Percentiles rank a stretch among this genome's conserved stretches.
phyloP scores from a whole-genome alignment of 2,329 filamentous ascomycete species.

The Colletotrichum phormii region DNA sequence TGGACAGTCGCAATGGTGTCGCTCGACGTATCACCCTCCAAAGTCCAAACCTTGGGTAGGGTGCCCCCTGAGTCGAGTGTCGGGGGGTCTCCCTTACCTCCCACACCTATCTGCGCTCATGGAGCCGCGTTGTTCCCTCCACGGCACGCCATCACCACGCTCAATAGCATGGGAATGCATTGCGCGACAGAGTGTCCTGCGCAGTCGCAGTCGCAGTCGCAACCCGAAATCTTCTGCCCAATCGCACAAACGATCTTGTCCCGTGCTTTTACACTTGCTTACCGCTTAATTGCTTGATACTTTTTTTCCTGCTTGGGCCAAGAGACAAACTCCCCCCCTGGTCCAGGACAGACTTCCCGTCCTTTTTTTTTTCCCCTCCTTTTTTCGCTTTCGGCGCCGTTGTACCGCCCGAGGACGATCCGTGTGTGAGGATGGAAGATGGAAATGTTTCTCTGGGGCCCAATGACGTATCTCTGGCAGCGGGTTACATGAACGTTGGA shows the following conservation, averaged over 20 bases:
- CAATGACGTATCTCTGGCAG: not conserved
- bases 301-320: not conserved
- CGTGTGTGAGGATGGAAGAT: not conserved
- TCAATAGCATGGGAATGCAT: not conserved
- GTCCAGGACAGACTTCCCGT: not conserved
- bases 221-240: not conserved
- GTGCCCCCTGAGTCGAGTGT: not conserved
- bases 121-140: slow-evolving; percentile 11
- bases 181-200: not conserved
- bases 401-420: not conserved
- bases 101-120: not conserved
- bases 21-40: slow-evolving; percentile 3
- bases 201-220: not conserved
- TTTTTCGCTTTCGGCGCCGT: not conserved
- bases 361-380: not conserved
- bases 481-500: not conserved
- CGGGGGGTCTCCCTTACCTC: not conserved
- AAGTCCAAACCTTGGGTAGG: slow-evolving; percentile 11
- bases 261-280: not conserved
- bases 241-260: not conserved
- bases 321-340: not conserved
- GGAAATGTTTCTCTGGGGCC: slow-evolving; percentile 2
- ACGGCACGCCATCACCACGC: not conserved
- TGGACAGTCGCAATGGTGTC: not conserved
- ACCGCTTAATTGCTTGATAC: not conserved